phyloP scores from a whole-genome alignment of 768 basidiomycete species.

The Sutorius australiensis region DNA sequence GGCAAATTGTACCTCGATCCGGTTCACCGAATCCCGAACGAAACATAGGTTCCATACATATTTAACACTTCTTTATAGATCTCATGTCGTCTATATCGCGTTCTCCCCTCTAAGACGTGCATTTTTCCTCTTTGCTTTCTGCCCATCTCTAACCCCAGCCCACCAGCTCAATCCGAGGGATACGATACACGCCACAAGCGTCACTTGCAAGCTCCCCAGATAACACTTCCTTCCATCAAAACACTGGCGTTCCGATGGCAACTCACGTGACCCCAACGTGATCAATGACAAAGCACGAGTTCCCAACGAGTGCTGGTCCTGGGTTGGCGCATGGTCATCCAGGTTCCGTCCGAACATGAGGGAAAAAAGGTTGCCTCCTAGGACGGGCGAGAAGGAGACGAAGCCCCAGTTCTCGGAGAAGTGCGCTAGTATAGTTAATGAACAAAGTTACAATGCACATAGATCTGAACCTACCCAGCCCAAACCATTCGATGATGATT shows the following conservation, averaged over 20 bases:
- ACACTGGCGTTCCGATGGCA: constrained; percentile 43
- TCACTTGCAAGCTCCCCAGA: constrained; percentile 51
- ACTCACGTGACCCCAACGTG: constrained; percentile 8
- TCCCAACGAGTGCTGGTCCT: neutral
- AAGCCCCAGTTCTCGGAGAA: constrained; percentile 89
- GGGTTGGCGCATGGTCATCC: constrained; percentile 56
- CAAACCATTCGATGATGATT: constrained; percentile 87
- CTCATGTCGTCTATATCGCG: neutral
- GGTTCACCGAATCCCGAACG: too few species aligned
- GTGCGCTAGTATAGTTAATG: constrained; percentile 41
- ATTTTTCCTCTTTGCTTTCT: constrained; percentile 4
- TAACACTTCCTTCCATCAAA: constrained; percentile 59
- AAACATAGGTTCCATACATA: neutral
- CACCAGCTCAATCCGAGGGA: constrained; percentile 37
- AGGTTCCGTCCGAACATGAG: constrained; percentile 77
- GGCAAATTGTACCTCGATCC: too few species aligned
- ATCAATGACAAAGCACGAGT: neutral
- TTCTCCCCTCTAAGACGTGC: neutral
- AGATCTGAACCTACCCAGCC: constrained; percentile 55
- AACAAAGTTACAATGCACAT: neutral
- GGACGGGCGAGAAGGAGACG: constrained; percentile 66
- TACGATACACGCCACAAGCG: constrained; percentile 32
- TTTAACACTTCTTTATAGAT: neutral
- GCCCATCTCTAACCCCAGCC: constrained; percentile 35
- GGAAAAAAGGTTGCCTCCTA: constrained; percentile 82